Evolutionary conservation across 805 yeast genomes (phyloP), one percentile per base, ranked within the genome.

Genomic region (Trichomonascus vanleenenianus): DNA sequence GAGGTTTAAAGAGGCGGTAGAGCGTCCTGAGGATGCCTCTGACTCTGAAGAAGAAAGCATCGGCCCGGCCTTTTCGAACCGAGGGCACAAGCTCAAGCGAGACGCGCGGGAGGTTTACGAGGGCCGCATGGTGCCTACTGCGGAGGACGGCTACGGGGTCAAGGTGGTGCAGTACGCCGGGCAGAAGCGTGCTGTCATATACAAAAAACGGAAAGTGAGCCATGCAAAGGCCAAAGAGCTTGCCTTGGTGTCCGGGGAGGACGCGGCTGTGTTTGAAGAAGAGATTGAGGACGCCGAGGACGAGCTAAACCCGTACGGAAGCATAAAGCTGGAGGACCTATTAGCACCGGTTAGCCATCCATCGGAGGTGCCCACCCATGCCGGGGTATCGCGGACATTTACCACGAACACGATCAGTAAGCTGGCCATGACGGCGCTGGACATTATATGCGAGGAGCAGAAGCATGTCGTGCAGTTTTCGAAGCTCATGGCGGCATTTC

Each of bases 261-360:
- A 59, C 9, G 67, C 59, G 4, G 65, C 54, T 5, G 53, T 41
- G 10, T 39, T 16, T 12, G 47, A 44, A 20, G 45, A 51, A 3
- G 62, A 57, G 15, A 58, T 51, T 19, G 60, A 53, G 22, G 58
- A 57, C n/a, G 67, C 60, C 11, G 66, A 57, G 3, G 63, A 53
- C 6, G 72, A 67, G 3, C 67, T 65, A 22, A 71, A 72, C 46
- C 67, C 79, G 12, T 71, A 79, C 53, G 60, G 63, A 6, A 68
- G 73, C 2, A 70, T 81, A 1, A 73, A 79, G 54, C 60, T 82
- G 2, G 75, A 73, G 25, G 65, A 79, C 38, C 69, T 88, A 15
- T 66, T 93, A 49, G 77, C 82, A 3, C 96, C 97, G 0, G 76
- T 93, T 11, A 71, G 78, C 7, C 84, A 85, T 47, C 93, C 96